Evolutionary conservation across 1,284 basidiomycete genomes (phyloP).

Genomic region (Ceratobasidium sp.): DNA sequence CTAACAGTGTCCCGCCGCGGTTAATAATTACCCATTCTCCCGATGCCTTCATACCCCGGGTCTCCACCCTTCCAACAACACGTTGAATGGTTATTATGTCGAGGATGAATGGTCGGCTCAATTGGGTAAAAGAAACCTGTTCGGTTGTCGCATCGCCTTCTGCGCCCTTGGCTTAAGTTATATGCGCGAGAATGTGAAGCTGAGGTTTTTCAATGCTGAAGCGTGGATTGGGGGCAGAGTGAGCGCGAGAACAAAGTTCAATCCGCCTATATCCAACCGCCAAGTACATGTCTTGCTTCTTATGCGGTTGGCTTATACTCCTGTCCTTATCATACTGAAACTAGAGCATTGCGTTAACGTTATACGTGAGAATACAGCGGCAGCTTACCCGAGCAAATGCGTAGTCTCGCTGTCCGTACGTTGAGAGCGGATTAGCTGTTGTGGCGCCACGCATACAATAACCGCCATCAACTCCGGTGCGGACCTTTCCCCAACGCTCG

Average conservation of each 20-base stretch:
- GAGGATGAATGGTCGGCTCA: constrained; percentile 24
- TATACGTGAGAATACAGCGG: constrained; percentile 25
- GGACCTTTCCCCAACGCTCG: constrained; percentile 36
- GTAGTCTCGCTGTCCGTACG: constrained; percentile 7
- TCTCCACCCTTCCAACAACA: constrained; percentile 11
- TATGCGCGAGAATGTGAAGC: constrained; percentile 25
- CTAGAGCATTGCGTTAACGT: constrained; percentile 46
- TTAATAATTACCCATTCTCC: constrained; percentile 32
- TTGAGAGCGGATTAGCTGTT: constrained; percentile 5
- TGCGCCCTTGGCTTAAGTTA: constrained; percentile 20
- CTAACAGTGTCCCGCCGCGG: no score
- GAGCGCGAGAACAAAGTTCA: constrained; percentile 50
- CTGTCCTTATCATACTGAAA: constrained; percentile 56
- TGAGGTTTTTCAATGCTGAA: constrained; percentile 3
- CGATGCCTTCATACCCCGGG: neutral
- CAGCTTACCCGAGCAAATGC: constrained; percentile 35
- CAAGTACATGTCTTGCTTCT: constrained; percentile 34
- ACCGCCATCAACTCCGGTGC: neutral
- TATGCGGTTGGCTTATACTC: constrained; percentile 47
- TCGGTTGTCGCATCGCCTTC: constrained; percentile 12
- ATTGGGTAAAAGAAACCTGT: neutral
- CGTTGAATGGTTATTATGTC: constrained; percentile 3
- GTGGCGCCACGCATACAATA: constrained; percentile 8
- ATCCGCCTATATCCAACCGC: constrained; percentile 52
- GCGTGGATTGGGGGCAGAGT: constrained; percentile 9